phyloP scores from a whole-genome alignment of 108 stramenopile species.

The Discostella pseudostelligera region DNA sequence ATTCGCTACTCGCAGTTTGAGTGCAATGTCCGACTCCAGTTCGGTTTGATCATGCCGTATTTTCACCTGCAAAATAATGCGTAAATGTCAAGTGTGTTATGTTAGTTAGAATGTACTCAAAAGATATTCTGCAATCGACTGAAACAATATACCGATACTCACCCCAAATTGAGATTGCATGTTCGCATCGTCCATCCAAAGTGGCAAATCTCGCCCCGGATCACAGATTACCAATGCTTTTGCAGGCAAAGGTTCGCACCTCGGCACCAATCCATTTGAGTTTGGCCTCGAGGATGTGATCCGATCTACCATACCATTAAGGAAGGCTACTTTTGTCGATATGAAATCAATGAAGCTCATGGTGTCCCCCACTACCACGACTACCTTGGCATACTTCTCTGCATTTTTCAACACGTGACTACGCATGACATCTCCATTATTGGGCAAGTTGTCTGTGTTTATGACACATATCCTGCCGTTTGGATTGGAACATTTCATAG shows the following conservation, averaged over 20 bases:
- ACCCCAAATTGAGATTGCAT: constrained; percentile 33
- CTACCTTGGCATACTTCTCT: constrained; percentile 9
- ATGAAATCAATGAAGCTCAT: constrained; percentile 47
- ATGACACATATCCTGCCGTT: constrained; percentile 62
- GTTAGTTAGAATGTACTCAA: not conserved
- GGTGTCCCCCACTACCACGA: not conserved
- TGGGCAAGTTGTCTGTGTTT: constrained; percentile 89
- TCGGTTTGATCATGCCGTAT: constrained; percentile 44
- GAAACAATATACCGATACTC: not conserved
- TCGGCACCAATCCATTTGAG: constrained; percentile 61
- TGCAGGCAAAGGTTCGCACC: constrained; percentile 73
- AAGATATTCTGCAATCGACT: not conserved
- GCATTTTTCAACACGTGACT: constrained; percentile 59
- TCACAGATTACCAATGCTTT: constrained; percentile 88
- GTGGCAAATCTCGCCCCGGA: constrained; percentile 45
- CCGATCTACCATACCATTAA: constrained; percentile 91
- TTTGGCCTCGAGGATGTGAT: constrained; percentile 75
- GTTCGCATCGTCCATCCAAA: constrained; percentile 31
- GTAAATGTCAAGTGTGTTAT: not conserved
- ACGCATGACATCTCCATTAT: constrained; percentile 75
- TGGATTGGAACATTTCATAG: constrained; percentile 19
- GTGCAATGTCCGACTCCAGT: constrained; percentile 69
- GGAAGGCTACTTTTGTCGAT: constrained; percentile 60
- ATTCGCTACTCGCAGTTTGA: constrained; percentile 90
- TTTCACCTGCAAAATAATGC: constrained; percentile 20